These are phyloP conservation scores for Seiridium unicorne DNA, from an alignment of 2,329 filamentous ascomycete species.

Conservation along the genomic window DNA sequence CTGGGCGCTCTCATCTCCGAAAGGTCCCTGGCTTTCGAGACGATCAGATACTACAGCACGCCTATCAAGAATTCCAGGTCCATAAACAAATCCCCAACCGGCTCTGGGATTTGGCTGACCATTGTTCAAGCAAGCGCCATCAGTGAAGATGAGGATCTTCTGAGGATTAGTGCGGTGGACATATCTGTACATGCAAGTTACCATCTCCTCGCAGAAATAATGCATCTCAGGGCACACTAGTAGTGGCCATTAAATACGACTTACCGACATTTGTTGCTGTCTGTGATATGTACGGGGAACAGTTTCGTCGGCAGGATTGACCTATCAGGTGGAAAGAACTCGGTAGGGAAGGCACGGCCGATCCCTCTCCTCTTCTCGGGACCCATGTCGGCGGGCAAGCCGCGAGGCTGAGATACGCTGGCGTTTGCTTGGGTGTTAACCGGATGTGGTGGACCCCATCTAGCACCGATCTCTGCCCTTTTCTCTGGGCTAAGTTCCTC, in stretches of 20 bases:
- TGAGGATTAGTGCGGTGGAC: conserved; percentile 24
- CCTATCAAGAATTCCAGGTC: conserved; percentile 11
- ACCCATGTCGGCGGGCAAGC: neutral
- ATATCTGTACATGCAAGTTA: no score
- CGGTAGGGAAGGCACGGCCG: conserved; percentile 28
- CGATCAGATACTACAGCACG: conserved; percentile 22
- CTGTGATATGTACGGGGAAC: conserved; percentile 16
- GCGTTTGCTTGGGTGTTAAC: no score
- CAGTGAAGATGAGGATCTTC: conserved; percentile 40
- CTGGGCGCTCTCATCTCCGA: conserved; percentile 31
- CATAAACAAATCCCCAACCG: conserved; percentile 37
- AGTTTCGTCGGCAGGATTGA: conserved; percentile 21
- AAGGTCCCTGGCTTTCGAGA: conserved; percentile 43
- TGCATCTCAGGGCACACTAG: no score
- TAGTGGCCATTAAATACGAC: neutral
- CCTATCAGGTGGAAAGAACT: conserved; percentile 25
- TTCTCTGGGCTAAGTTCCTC: neutral
- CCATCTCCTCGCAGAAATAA: no score
- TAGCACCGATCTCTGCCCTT: neutral
- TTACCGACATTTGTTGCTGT: neutral
- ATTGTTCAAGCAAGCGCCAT: conserved; percentile 44
- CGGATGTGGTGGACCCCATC: neutral
- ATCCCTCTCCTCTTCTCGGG: conserved; percentile 22
- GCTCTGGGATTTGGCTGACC: conserved; percentile 33
- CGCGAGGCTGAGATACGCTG: no score